These are phyloP conservation scores for Wickerhamomyces hampshirensis DNA, from an alignment of 805 yeast species.

Conservation along the genomic window DNA sequence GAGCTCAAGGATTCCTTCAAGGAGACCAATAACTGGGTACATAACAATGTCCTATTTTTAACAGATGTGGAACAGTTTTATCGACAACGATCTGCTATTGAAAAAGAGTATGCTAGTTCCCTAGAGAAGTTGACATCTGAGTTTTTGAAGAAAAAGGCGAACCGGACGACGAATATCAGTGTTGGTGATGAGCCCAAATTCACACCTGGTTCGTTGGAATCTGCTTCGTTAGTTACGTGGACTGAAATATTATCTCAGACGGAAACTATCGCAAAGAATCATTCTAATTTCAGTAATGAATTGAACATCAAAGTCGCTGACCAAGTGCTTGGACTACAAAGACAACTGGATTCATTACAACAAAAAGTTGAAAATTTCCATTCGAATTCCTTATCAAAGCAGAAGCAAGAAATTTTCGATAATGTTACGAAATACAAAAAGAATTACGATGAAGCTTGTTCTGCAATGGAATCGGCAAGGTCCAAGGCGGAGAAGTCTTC, in stretches of 20 bases:
- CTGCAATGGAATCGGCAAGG: conserved; percentile 74
- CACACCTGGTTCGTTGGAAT: conserved; percentile 93
- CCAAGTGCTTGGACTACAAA: conserved; percentile 50
- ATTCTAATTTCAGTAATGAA: conserved; percentile 52
- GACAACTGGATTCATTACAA: conserved; percentile 49
- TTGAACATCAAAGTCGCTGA: conserved; percentile 55
- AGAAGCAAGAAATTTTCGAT: conserved; percentile 30
- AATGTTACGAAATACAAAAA: conserved; percentile 44
- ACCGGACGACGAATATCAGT: conserved; percentile 56
- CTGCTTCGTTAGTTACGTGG: conserved; percentile 88
- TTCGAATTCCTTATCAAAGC: conserved; percentile 43
- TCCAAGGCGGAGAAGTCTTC: conserved; percentile 62
- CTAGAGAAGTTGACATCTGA: conserved; percentile 60
- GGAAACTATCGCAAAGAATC: conserved; percentile 71
- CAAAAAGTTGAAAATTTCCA: conserved; percentile 54
- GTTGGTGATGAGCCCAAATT: conserved; percentile 90
- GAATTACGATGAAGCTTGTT: conserved; percentile 77
- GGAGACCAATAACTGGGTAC: conserved; percentile 73
- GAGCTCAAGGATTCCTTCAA: conserved; percentile 79
- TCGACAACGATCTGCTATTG: conserved; percentile 75
- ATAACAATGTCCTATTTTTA: conserved; percentile 68
- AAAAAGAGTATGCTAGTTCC: conserved; percentile 74
- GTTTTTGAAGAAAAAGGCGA: conserved; percentile 73
- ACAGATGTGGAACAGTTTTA: conserved; percentile 79
- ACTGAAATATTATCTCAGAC: conserved; percentile 80